Evolutionary conservation across 352 stramenopile genomes (phyloP).

Genomic region (Globisporangium radiosum): DNA sequence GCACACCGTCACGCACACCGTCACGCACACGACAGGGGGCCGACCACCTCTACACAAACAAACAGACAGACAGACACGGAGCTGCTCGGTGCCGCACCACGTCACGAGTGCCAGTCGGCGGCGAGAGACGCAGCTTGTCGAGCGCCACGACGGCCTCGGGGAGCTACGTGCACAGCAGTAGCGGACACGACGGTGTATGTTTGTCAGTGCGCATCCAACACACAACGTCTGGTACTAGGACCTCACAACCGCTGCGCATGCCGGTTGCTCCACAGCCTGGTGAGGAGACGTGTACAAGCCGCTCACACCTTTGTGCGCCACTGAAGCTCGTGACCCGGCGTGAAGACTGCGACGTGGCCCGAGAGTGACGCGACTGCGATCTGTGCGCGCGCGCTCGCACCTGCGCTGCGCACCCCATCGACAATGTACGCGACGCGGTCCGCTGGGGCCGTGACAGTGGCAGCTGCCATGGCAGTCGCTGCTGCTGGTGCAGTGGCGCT

Average conservation of each 20-base stretch:
- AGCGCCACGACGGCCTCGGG: slow-evolving; percentile 44
- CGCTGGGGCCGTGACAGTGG: background rate
- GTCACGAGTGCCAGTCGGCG: background rate
- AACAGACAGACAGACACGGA: background rate
- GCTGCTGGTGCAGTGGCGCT: background rate
- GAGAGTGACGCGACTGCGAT: slow-evolving; percentile 33
- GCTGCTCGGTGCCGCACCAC: background rate
- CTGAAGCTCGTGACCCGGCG: slow-evolving; percentile 23
- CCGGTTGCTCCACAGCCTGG: too few species aligned
- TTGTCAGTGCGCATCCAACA: too few species aligned
- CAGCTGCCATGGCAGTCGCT: too few species aligned
- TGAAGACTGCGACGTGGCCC: slow-evolving; percentile 32
- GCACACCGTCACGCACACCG: too few species aligned
- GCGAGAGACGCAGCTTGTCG: slow-evolving; percentile 25
- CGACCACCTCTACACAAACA: background rate
- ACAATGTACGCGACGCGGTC: slow-evolving; percentile 43
- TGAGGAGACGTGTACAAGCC: too few species aligned
- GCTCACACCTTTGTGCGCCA: slow-evolving; percentile 43
- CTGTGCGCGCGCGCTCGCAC: slow-evolving; percentile 11
- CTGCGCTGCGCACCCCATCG: slow-evolving; percentile 19
- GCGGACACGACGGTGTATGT: too few species aligned
- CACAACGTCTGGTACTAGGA: too few species aligned
- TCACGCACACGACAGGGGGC: too few species aligned
- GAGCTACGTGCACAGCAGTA: slow-evolving; percentile 18
- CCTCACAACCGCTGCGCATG: background rate